Base-by-base conservation (phyloP, 306 rosid genomes). In the Glycine latifolia region DNA sequence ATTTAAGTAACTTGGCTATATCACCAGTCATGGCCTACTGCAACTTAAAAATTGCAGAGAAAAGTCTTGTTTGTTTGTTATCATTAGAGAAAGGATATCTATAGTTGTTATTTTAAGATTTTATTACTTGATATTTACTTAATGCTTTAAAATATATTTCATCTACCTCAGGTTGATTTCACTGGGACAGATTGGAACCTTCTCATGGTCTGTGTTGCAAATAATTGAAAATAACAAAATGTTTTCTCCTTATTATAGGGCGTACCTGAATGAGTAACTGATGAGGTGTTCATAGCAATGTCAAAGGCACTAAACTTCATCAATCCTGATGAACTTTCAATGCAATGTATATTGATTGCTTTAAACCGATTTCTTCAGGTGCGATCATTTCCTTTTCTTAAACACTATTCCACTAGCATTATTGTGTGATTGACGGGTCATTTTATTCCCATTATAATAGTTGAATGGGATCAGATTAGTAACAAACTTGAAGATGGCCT, bases 281-380 rank as follows among this genome's bases (percentile, higher is more conserved):
- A 93, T n/a, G 99, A 95, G 89, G 99, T 95, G 79, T 95, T 95
- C 81, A 90, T 95, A 90, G 99, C 99, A 70, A 95, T 95, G 99
- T 93, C 99, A 73, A 95, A 95, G 90, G 99, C 99, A 9, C 92
- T 95, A 80, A 95, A 95, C 89, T 93, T 95, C 85, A 95, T 95
- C 83, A 95, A 95, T 76, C 99, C 99, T 17, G 97, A 95, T 83
- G 99, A 95, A 89, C 97, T 95, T 86, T 95, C 99, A 70, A 95
- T 95, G 99, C 99, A 95, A 77, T 95, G 99, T 76, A 91, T 95
- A 83, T 89, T 95, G 92, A 95, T 95, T 83, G 98, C 99, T 67
- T 88, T 95, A 85, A 95, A 95, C 79, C 88, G 98, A 62, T 95
- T 95, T 87, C 99, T 95, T 81, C 99, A 95, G 99, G 99, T 95